Evolutionary conservation across 1,139 yeast genomes (phyloP), one percentile per base, ranked within the genome.

Genomic region (Magnusiomyces tetraspermus): DNA sequence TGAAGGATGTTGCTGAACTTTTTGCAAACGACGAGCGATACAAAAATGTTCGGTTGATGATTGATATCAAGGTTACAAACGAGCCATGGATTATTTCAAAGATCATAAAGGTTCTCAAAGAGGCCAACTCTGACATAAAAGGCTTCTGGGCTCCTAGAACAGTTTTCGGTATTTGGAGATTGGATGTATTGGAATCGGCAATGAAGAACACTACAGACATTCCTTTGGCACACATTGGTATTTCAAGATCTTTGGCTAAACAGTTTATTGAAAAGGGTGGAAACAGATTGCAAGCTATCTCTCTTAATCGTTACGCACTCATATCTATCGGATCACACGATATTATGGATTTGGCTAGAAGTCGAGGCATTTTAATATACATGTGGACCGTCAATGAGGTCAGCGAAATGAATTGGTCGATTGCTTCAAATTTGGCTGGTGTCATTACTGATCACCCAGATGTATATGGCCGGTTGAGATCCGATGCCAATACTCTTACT

Each of bases 91-190:
- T 89, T 2, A 67, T 83, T 52, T 73, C 76, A 48, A 72, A 75
- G 59, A 70, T 87, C 11, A 69, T 83, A 28, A 64, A 74, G 26
- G 77, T 74, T 31, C 68, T 88, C 62, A 57, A 74, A 26, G 64
- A 68, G 2, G 77, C 77, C 5, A 71, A 77, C 43, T 63, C 71
- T 23, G 82, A 84, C 63, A 54, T 79, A 41, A 62, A 67, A 17
- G 55, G 57, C 10, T 85, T 75, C 70, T 90, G 97, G 97, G 74
- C 76, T 52, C 71, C 74, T 33, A 76, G 79, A 48, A 70, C 88
- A 48, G 82, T 84, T 52, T 79, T 88, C 64, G 97, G 97, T 0
- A 68, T 90, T 36, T 92, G 97, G 97, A 73, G 78, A 57, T 65
- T 83, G 50, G 78, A 78, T 53, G 85, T 84, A 63, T 76, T 85